Evolutionary conservation across 306 rosid genomes (phyloP).

Genomic region (Vigna radiata): DNA sequence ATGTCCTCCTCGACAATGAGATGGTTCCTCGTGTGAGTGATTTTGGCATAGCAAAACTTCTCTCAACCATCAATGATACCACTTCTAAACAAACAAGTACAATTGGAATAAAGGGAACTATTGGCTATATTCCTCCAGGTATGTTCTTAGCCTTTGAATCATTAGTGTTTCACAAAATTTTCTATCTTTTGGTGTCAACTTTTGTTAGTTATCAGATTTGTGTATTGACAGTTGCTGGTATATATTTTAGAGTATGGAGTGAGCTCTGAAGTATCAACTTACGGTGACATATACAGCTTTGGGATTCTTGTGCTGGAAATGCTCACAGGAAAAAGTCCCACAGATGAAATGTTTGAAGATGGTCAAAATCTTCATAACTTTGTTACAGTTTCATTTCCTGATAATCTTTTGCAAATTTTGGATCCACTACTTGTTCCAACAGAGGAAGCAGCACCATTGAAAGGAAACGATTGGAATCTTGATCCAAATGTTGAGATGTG

Average conservation of each 20-base stretch:
- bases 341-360: slow-evolving; percentile 49
- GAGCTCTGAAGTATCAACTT: slow-evolving; percentile 41
- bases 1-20: slow-evolving; percentile 40
- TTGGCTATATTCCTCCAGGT: slow-evolving; percentile 46
- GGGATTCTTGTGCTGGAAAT: slow-evolving; percentile 55
- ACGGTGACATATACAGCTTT: slow-evolving; percentile 49
- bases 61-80: not conserved
- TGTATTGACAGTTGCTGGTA: not conserved
- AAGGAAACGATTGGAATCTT: not conserved
- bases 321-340: slow-evolving; percentile 45
- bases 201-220: not conserved
- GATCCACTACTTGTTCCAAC: slow-evolving; percentile 17
- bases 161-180: not conserved
- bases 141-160: not conserved
- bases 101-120: slow-evolving; percentile 30
- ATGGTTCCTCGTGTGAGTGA: slow-evolving; percentile 45
- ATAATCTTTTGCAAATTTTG: slow-evolving; percentile 35
- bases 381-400: slow-evolving; percentile 28
- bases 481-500: slow-evolving; percentile 7
- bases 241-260: slow-evolving; percentile 45
- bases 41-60: slow-evolving; percentile 46
- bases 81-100: slow-evolving; percentile 23
- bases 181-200: not conserved
- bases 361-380: slow-evolving; percentile 40
- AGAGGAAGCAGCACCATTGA: too few species aligned